phyloP scores from a whole-genome alignment of 2,329 filamentous ascomycete species.

The Hypoxylon sp. region DNA sequence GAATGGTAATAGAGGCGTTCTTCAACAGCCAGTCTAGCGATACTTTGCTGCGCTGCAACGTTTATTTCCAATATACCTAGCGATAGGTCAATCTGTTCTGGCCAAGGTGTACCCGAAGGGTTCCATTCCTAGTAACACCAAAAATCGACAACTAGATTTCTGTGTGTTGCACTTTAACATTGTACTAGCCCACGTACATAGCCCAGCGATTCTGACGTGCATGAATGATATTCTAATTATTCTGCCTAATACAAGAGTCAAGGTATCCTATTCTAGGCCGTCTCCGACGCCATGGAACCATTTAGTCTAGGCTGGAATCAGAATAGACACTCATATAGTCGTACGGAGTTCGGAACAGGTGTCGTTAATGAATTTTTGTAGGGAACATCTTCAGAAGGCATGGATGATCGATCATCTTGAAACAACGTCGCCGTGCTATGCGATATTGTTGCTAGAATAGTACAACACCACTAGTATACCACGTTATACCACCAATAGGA shows the following conservation, averaged over 20 bases:
- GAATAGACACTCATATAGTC: constrained; percentile 34
- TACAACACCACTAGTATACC: constrained; percentile 30
- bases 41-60: constrained; percentile 39
- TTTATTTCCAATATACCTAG: constrained; percentile 24
- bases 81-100: constrained; percentile 31
- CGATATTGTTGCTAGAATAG: constrained; percentile 31
- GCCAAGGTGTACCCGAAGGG: constrained; percentile 27
- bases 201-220: constrained; percentile 38
- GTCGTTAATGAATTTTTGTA: constrained; percentile 30
- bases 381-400: constrained; percentile 30
- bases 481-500: constrained; percentile 39
- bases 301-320: constrained; percentile 44
- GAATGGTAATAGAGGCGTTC: constrained; percentile 29
- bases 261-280: constrained; percentile 45
- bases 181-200: constrained; percentile 18
- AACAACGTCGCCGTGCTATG: constrained; percentile 33
- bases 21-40: constrained; percentile 11
- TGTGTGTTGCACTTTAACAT: constrained; percentile 24
- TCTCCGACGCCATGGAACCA: constrained; percentile 48
- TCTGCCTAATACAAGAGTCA: constrained; percentile 43
- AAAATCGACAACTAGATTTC: constrained; percentile 31
- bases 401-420: constrained; percentile 39
- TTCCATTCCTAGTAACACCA: constrained; percentile 42
- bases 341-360: constrained; percentile 32
- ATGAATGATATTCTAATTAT: constrained; percentile 30